Evolutionary conservation across 495 filamentous ascomycete species (phyloP).

Genomic region (Lophiostoma macrostomum): DNA sequence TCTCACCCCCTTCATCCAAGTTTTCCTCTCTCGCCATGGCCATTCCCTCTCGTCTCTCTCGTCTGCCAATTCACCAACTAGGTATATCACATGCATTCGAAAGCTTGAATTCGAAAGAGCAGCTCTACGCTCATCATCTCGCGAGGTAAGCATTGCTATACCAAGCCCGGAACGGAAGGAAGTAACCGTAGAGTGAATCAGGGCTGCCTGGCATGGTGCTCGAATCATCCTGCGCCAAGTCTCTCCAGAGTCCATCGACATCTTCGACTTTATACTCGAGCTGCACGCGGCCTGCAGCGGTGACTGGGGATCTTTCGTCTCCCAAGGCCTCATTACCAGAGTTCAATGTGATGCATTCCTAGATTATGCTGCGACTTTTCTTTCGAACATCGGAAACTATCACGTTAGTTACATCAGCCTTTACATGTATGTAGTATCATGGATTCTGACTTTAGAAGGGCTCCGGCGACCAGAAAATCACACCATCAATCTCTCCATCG

Average conservation of each 20-base stretch:
- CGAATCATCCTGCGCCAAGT: conserved; percentile 45
- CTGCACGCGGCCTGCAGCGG: conserved; percentile 40
- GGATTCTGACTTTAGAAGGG: conserved; percentile 9
- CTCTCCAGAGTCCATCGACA: conserved; percentile 41
- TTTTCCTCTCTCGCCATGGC: too few species aligned
- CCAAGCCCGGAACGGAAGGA: background rate
- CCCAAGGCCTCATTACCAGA: conserved; percentile 4
- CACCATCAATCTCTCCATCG: conserved; percentile 28
- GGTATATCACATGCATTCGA: background rate
- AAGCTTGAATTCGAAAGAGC: conserved; percentile 1
- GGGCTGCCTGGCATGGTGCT: conserved; percentile 43
- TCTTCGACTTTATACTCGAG: conserved; percentile 44
- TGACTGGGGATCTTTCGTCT: conserved; percentile 38
- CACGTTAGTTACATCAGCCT: conserved; percentile 11
- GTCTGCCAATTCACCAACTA: background rate
- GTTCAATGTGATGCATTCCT: conserved; percentile 18
- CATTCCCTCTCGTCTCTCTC: too few species aligned
- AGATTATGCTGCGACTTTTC: conserved; percentile 35
- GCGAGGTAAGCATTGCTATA: conserved; percentile 1
- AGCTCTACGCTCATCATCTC: conserved; percentile 11
- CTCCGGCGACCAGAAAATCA: conserved; percentile 39
- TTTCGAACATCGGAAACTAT: conserved; percentile 35
- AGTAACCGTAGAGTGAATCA: conserved; percentile 5
- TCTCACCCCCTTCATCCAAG: too few species aligned
- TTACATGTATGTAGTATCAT: background rate